Conservation (phyloP, 345 rosid genomes). For the Populus simonii region DNA sequence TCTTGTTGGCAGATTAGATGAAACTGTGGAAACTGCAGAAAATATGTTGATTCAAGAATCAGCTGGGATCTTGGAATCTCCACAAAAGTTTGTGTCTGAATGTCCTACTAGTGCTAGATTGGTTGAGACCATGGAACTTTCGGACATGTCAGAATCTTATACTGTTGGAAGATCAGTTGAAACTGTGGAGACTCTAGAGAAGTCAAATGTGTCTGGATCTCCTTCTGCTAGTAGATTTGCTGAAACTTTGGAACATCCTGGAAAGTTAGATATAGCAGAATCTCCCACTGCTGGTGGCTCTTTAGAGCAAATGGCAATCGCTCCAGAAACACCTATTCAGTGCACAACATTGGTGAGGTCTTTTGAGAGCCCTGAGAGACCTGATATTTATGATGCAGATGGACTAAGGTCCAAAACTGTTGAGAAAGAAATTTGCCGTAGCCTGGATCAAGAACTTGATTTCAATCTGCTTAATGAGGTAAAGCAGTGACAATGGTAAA, state of each 20-base stretch:
- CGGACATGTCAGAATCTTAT: background rate
- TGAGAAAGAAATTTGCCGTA: conserved; percentile 18
- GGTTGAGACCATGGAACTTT: background rate
- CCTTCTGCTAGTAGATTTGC: background rate
- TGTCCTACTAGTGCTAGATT: background rate
- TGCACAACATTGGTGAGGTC: conserved; percentile 35
- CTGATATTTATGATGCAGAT: conserved; percentile 23
- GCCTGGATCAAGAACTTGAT: conserved; percentile 40
- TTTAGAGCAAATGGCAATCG: conserved; percentile 42
- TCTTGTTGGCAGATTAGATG: background rate
- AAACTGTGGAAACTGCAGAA: conserved; percentile 16
- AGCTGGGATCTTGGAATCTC: conserved; percentile 6
- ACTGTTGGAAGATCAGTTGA: background rate
- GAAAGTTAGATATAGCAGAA: conserved; percentile 16
- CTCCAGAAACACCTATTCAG: conserved; percentile 66
- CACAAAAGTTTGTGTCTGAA: conserved; percentile 13
- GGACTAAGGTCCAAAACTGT: conserved; percentile 17
- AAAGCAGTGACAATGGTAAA: conserved; percentile 1
- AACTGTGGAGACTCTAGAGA: conserved; percentile 15
- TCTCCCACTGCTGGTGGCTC: conserved; percentile 13
- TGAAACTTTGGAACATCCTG: conserved; percentile 16
- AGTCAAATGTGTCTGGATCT: conserved; percentile 18
- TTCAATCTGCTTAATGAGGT: conserved; percentile 44
- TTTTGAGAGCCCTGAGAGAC: conserved; percentile 35
- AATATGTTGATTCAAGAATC: background rate